A percentile compares a stretch with the other conserved stretches of the same genome.
Evolutionary conservation across 192 early-diverging fungal genomes (phyloP).

Genomic region (Physocladia obscura): DNA sequence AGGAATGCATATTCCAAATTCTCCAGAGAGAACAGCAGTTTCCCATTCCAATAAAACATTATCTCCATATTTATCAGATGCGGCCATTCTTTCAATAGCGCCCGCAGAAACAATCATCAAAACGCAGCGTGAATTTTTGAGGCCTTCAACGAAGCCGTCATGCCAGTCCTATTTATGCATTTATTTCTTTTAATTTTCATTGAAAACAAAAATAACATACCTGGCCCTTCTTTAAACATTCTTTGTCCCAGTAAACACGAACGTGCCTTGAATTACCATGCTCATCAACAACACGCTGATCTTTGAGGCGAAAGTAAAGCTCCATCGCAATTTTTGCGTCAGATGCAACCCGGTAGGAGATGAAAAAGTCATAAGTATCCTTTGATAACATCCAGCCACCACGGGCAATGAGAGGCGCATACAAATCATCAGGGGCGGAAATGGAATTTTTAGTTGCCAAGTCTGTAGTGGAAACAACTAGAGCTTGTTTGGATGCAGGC

Average conservation of each 20-base stretch:
- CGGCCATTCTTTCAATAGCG: neutral
- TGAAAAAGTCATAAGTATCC: slow-evolving; percentile 35
- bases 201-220: neutral
- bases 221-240: slow-evolving; percentile 26
- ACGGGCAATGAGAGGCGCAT: slow-evolving; percentile 9
- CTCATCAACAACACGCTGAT: slow-evolving; percentile 20
- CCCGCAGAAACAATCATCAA: slow-evolving; percentile 29
- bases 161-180: slow-evolving; percentile 28
- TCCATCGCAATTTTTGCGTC: slow-evolving; percentile 27
- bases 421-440: neutral
- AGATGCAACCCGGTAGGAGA: slow-evolving; percentile 26
- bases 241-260: slow-evolving; percentile 23
- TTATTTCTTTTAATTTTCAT: neutral
- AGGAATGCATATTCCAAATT: slow-evolving; percentile 19
- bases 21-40: slow-evolving; percentile 19
- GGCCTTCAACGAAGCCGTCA: slow-evolving; percentile 25
- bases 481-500: neutral
- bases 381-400: slow-evolving; percentile 14
- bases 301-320: slow-evolving; percentile 27
- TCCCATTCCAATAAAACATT: slow-evolving; percentile 40
- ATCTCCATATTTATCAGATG: slow-evolving; percentile 1
- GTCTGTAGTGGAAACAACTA: neutral
- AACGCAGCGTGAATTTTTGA: slow-evolving; percentile 29
- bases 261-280: slow-evolving; percentile 6
- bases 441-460: no score